Base-by-base conservation (phyloP, 75 land plant species). In the Selaginella moellendorffii region DNA sequence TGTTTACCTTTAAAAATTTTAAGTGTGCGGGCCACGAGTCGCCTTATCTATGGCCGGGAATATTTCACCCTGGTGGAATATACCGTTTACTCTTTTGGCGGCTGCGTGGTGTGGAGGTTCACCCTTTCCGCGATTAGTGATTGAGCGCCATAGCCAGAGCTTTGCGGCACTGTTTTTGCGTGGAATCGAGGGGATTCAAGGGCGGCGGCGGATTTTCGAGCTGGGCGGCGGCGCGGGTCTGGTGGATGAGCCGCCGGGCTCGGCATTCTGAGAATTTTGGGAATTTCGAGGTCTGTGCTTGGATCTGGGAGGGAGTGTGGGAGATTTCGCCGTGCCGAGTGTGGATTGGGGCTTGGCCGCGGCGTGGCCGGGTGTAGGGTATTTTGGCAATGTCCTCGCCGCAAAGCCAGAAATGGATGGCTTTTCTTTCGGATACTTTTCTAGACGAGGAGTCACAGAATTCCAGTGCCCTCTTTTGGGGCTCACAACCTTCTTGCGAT, bases 361-460 rank as follows among this genome's bases (percentile, higher is more conserved):
- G 46, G n/a, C n/a, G n/a, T n/a, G n/a, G n/a, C n/a, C n/a, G n/a
- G n/a, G n/a, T n/a, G n/a, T n/a, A n/a, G n/a, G n/a, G n/a, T n/a
- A n/a, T n/a, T n/a, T 36, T 5, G 46, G 46, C 46, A 36, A 71
- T 71, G 74, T 71, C 74, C 62, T 71, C 74, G 1, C 69, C 74
- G 31, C 65, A 54, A 62, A 71, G 54, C 53, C 52, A 69, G 66
- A 72, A 69, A 54, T 74, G 76, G 76, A 74, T 74, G 72, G 52
- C 76, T 52, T 74, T 71, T 30, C 71, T 74, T 26, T 71, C 72
- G 66, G 76, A 74, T 72, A 63, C 59, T 51, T 53, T 74, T 21
- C 56, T 74, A 31, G 63, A 28, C 26, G 72, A 63, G 54, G 72
- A 74, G 29, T 60, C 72, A 18, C 74, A 72, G 56, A 61, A 69